Conservation (phyloP, 768 basidiomycete genomes). For the Suillus tomentosus region DNA sequence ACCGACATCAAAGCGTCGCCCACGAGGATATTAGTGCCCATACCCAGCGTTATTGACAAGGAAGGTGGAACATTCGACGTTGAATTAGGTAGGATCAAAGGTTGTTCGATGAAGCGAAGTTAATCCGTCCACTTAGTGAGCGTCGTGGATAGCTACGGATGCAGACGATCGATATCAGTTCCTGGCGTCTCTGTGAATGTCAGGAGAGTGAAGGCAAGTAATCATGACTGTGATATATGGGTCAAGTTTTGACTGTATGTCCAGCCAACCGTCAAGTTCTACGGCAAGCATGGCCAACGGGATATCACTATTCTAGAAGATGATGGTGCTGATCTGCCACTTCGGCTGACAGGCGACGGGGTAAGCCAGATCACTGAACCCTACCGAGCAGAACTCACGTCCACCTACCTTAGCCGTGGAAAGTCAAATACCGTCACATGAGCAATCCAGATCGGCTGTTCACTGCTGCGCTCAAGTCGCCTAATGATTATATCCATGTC, state of each 20-base stretch:
- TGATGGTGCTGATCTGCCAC: conserved; percentile 69
- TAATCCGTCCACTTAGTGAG: conserved; percentile 52
- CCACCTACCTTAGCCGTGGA: conserved; percentile 72
- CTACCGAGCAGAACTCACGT: not conserved
- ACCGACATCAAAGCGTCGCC: conserved; percentile 54
- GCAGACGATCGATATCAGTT: conserved; percentile 72
- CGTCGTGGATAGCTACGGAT: conserved; percentile 87
- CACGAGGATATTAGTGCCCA: conserved; percentile 62
- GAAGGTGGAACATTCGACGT: conserved; percentile 81
- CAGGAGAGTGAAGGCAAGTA: conserved; percentile 66
- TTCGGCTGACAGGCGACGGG: conserved; percentile 88
- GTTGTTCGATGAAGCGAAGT: conserved; percentile 3
- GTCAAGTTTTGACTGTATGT: not conserved
- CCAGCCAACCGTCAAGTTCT: conserved; percentile 88
- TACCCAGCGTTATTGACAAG: conserved; percentile 64
- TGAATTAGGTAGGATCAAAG: conserved; percentile 57
- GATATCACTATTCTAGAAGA: conserved; percentile 71
- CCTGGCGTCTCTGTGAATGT: conserved; percentile 87
- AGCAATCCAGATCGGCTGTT: conserved; percentile 44
- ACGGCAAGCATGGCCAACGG: conserved; percentile 61
- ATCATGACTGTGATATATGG: conserved; percentile 17
- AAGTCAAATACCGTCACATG: conserved; percentile 65
- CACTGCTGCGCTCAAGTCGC: conserved; percentile 48
- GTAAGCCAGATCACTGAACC: conserved; percentile 46
- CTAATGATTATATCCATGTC: conserved; percentile 77